Percentiles rank a stretch among this genome's conserved stretches.
Evolutionary conservation across 2,329 filamentous ascomycete genomes (phyloP).

Genomic region (Apiospora phragmitis): DNA sequence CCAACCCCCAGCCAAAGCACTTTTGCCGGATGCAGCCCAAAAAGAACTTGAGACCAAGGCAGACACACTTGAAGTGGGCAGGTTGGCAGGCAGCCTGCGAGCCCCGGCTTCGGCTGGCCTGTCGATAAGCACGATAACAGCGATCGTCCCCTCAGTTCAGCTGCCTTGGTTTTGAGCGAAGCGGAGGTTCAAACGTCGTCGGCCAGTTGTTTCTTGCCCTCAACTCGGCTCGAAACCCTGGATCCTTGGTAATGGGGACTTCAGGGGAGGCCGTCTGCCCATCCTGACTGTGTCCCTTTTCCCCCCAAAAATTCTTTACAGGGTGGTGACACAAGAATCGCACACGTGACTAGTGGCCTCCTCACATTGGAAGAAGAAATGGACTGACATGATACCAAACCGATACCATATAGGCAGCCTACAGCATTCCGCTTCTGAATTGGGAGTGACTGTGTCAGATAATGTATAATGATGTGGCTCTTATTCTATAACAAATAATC

Average conservation of each 20-base stretch:
- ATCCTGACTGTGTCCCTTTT: neutral
- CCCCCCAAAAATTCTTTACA: neutral
- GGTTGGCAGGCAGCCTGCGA: neutral
- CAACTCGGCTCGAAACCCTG: neutral
- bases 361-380: neutral
- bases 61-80: neutral
- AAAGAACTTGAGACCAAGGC: neutral
- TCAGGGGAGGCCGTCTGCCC: neutral
- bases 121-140: conserved; percentile 7
- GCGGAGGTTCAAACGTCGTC: neutral
- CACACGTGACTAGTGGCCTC: neutral
- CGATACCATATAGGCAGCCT: neutral
- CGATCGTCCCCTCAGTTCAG: neutral
- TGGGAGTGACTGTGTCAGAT: neutral
- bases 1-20: conserved; percentile 1
- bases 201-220: conserved; percentile 3
- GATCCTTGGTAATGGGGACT: neutral
- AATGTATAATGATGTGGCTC: too few species aligned
- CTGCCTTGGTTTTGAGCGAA: neutral
- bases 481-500: too few species aligned
- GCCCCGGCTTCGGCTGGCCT: neutral
- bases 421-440: neutral
- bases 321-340: neutral
- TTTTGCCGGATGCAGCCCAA: neutral
- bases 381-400: neutral